Evolutionary conservation across 2,329 filamentous ascomycete genomes (phyloP).

Genomic region (Plectosphaerella sp.): DNA sequence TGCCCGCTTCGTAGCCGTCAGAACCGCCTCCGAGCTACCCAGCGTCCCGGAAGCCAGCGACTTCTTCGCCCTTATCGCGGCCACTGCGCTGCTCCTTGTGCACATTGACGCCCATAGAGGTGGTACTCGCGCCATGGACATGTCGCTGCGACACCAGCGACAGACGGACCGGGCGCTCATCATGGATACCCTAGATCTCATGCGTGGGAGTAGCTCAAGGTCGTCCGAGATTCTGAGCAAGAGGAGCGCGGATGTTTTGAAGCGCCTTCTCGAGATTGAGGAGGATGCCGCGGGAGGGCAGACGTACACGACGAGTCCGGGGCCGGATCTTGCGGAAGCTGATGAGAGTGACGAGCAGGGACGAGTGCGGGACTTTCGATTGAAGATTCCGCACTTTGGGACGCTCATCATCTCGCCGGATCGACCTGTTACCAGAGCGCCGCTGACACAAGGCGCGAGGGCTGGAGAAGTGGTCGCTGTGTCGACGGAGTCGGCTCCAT

Average conservation of each 20-base stretch:
- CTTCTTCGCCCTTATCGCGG: constrained; percentile 31
- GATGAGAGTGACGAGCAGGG: background rate
- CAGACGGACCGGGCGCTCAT: constrained; percentile 32
- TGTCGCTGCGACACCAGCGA: constrained; percentile 31
- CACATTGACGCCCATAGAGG: constrained; percentile 25
- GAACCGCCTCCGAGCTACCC: constrained; percentile 17
- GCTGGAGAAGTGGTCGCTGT: no score
- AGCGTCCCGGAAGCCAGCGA: constrained; percentile 24
- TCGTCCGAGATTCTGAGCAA: constrained; percentile 24
- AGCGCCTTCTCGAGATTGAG: constrained; percentile 25
- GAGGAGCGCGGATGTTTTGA: constrained; percentile 23
- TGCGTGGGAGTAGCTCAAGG: constrained; percentile 21
- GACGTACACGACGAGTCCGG: constrained; percentile 3
- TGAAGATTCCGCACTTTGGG: constrained; percentile 22
- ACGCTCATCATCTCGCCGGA: constrained; percentile 22
- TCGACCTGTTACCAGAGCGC: constrained; percentile 14
- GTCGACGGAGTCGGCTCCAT: no score
- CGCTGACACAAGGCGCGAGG: constrained; percentile 6
- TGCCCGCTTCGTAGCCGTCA: constrained; percentile 26
- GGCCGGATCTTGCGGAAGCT: background rate
- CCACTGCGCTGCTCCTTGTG: constrained; percentile 29
- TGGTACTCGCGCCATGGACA: background rate
- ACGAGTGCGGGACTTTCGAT: background rate
- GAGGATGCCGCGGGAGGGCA: constrained; percentile 17
- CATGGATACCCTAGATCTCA: constrained; percentile 28